Base-by-base conservation (phyloP, 129 eudicot species). In the Logfia minima region DNA sequence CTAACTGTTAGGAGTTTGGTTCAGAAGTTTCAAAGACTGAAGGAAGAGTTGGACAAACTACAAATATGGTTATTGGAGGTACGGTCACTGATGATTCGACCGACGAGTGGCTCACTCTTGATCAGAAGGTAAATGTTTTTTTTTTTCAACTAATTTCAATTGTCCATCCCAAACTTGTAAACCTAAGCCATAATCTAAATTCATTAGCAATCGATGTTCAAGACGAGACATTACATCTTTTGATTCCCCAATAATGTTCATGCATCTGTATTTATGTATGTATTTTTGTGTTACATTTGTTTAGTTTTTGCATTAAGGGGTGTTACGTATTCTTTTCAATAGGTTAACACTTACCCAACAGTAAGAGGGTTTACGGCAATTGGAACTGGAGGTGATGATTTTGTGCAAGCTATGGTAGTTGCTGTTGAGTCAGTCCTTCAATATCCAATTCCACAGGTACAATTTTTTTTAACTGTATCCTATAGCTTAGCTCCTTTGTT, bases 371-470 rank as follows among this genome's bases (percentile, higher is more conserved):
- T 94, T 80, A 94, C 98, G 5, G 98, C 98, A 35, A 94, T 94
- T 79, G 98, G 98, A 61, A 90, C 96, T 3, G 97, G 98, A 56
- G 97, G 98, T 48, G 96, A 91, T 75, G 98, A 94, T 83, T 94
- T 94, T 80, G 98, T 94, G 80, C 96, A 91, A 58, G 90, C 98
- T 65, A 94, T 94, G 98, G 89, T 94, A 67, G 81, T 87, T 77
- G 98, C 98, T 72, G 98, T 94, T 43, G 98, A 94, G 83, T 88
- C 98, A 4, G 97, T 94, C 24, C 81, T 94, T 83, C 83, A 94
- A 53, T 83, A 89, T 19, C 89, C 97, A 39, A 86, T 94, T 74
- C 97, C 97, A 52, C 84, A 86, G 89, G 98, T 93, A 85, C 45
- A 70, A 18, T 6, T 45, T 5, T 75, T 17, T 13, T 18, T 37